Base-by-base conservation (phyloP, 495 filamentous ascomycete genomes). In the Parathielavia appendiculata region DNA sequence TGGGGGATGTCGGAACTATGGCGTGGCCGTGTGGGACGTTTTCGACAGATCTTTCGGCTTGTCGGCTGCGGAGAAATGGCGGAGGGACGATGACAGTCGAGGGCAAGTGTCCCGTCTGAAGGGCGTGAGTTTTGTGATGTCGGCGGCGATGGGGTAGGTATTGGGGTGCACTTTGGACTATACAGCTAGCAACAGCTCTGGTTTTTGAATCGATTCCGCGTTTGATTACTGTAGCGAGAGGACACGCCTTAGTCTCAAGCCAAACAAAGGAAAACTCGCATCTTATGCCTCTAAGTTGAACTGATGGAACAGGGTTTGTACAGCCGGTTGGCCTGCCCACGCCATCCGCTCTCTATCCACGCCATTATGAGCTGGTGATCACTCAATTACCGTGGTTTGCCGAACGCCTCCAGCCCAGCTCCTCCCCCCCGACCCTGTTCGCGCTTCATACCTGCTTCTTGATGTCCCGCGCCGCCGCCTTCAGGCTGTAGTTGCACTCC, bases 401-500 rank as follows among this genome's bases (percentile, higher is more conserved):
- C 32, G 26, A 54, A 34, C 54, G 19, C 46, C 20, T 22, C 32
- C 34, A 30, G 4, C 47, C 56, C 36, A 43, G 1, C n/a, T 14
- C 11, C 22, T 30, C 40, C 13, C 35, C 12, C 54, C 50, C 34
- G 10, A 30, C 16, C 13, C 52, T 17, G 41, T 51, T 7, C 26
- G 50, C 6, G 17, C 12, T 58, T 70, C 52, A 74, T 43, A 72
- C 73, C 60, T 69, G 70, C 67, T 72, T 78, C 63, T 69, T 76
- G 39, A 82, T 71, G 38, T 81, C 76, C 57, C 70, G 71, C 12
- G 79, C 70, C 30, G 80, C 80, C 62, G 75, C 73, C 67, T 82
- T 82, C 67, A 86, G 73, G 63, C 78, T 83, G 60, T 67, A 79
- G 69, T 91, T 89, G 72, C 87, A 91, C 70, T 97, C 93, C 73